phyloP scores from a whole-genome alignment of 345 rosid genomes.

The Brassica nigra region DNA sequence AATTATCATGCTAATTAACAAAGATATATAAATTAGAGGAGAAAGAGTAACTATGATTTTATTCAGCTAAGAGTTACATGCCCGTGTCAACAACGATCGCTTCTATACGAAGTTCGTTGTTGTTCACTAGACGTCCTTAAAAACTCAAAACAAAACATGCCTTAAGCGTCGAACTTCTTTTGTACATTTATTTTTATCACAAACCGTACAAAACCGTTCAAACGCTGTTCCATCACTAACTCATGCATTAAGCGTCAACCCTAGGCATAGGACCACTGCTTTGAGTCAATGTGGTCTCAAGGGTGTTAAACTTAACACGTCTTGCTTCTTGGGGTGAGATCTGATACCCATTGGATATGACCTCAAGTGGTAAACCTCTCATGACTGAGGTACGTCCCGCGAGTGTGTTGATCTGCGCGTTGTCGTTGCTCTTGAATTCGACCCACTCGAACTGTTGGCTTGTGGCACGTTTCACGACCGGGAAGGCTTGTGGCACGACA shows the following conservation, averaged over 20 bases:
- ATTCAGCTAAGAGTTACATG: conserved; percentile 3
- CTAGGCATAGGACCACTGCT: conserved; percentile 32
- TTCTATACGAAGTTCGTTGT: background rate
- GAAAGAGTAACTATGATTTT: background rate
- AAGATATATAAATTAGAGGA: background rate
- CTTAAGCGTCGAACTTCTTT: conserved; percentile 19
- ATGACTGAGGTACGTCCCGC: conserved; percentile 40
- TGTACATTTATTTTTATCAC: conserved; percentile 21
- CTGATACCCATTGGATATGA: conserved; percentile 28
- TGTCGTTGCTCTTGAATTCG: conserved; percentile 57
- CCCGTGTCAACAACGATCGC: conserved; percentile 1
- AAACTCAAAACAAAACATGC: conserved; percentile 28
- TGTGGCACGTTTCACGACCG: conserved; percentile 51
- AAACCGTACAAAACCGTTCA: conserved; percentile 13
- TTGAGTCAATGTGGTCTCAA: conserved; percentile 36
- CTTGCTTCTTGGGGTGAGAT: conserved; percentile 35
- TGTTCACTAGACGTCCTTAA: conserved; percentile 7
- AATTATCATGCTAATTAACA: background rate
- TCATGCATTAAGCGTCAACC: conserved; percentile 14
- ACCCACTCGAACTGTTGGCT: conserved; percentile 58
- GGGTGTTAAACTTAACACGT: conserved; percentile 29
- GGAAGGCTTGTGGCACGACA: conserved; percentile 64
- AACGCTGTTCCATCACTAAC: background rate
- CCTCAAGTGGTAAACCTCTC: conserved; percentile 35
- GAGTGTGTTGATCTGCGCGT: conserved; percentile 36